Evolutionary conservation across 2,329 filamentous ascomycete species (phyloP).

Genomic region (Hypoxylon sp.): DNA sequence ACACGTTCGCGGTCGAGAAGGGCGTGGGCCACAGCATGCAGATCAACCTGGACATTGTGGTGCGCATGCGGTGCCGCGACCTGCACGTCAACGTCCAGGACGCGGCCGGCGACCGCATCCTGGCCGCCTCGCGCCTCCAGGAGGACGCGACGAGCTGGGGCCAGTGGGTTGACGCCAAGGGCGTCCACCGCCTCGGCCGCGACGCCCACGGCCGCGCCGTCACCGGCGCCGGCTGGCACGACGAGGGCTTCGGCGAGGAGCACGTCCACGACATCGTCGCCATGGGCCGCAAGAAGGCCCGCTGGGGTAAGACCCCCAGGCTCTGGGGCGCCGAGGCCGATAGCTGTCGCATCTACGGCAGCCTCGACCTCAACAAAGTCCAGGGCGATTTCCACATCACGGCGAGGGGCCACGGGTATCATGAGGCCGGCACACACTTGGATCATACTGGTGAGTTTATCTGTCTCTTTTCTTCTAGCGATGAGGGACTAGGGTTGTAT

Average conservation of each 20-base stretch:
- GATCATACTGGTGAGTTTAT: conserved; percentile 75
- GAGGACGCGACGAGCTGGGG: conserved; percentile 82
- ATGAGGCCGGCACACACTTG: conserved; percentile 78
- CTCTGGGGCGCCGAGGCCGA: conserved; percentile 65
- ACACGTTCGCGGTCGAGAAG: conserved; percentile 94
- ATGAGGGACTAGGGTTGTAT: neutral
- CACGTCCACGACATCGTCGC: conserved; percentile 92
- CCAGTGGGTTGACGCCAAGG: conserved; percentile 79
- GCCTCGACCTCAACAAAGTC: conserved; percentile 91
- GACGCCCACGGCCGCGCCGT: conserved; percentile 63
- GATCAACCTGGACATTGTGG: conserved; percentile 93
- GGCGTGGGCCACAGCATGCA: conserved; percentile 86
- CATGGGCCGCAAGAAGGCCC: conserved; percentile 68
- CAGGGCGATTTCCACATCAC: conserved; percentile 99
- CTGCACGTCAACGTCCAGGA: conserved; percentile 98
- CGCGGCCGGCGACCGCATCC: conserved; percentile 88
- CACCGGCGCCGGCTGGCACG: conserved; percentile 67
- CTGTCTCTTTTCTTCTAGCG: neutral
- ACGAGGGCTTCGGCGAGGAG: conserved; percentile 76
- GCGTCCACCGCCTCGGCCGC: conserved; percentile 66
- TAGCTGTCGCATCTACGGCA: conserved; percentile 89
- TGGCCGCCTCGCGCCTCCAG: conserved; percentile 77
- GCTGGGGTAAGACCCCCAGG: conserved; percentile 78
- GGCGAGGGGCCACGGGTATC: conserved; percentile 93
- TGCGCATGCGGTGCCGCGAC: conserved; percentile 85